Evolutionary conservation across 2,329 filamentous ascomycete genomes (phyloP), one percentile per base, ranked within the genome.

Genomic region (Hypoxylon sp.): DNA sequence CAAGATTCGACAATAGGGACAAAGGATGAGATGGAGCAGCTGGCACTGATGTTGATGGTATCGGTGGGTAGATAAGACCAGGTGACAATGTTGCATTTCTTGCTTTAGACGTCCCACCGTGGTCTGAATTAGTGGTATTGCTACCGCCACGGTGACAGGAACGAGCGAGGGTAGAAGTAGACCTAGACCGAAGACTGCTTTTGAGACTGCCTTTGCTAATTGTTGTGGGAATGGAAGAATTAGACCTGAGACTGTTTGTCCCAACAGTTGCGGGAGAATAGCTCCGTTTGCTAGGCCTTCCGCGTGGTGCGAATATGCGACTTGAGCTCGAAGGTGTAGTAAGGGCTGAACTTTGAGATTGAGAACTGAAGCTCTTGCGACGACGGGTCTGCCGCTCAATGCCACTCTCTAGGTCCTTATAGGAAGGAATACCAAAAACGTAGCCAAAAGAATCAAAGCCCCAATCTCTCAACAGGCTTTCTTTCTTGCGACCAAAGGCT

Each of bases 401-500:
- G 7, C 29, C 51, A 32, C 58, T 65, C 50, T 76, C 72, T 29
- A 71, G 69, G 15, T 75, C 71, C 10, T 42, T 58, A 21, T 73
- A 74, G 47, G 75, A 77, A 15, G 73, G 69, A 29, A 76, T 56
- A 11, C 74, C 74, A 11, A 77, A 65, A 53, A 53, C 69, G 31
- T 77, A 70, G 48, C 72, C 72, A 1, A 77, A 60, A 6, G 75
- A 50, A 54, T 75, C 75, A 27, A 77, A 76, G 8, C 73, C 76
- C 24, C 62, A 65, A 44, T 75, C 71, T 65, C 71, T 53, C 17
- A 75, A 42, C 10, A 75, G 62, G 7, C 53, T 71, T 2, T 65
- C 61, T 24, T 55, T 44, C 56, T 75, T 77, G 10, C 75, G 75
- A 37, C 70, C 73, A 8, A 75, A 44, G 10, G 73, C 76, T 15